Evolutionary conservation across 2,329 filamentous ascomycete species (phyloP), one percentile per base, ranked within the genome.

Genomic region (Exserohilum rostratum): DNA sequence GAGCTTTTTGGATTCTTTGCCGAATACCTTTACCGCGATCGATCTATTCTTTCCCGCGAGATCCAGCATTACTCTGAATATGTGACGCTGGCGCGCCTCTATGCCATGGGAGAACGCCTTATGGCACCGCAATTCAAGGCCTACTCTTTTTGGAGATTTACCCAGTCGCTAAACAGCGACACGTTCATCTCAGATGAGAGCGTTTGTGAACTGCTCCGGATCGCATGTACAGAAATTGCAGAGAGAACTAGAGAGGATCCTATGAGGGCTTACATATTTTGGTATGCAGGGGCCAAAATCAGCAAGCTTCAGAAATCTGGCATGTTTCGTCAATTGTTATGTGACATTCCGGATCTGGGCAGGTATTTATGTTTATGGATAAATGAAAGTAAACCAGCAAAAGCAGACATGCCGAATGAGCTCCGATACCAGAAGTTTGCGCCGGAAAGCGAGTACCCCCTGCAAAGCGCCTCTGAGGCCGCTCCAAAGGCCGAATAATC

Each of bases 11-110:
- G 56, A 22, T 65, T 53, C 35, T 67, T 63, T 29, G 56, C 60
- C 10, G 58, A 66, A 46, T 67, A 67, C 40, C 47, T 67, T 30
- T 67, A 67, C 43, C 59, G 60, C 35, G 53, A 66, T 34, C 22
- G 34, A 7, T 63, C 55, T 15, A 55, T 61, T 13, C 25, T 60
- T 34, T 60, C 54, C 10, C 37, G 53, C 30, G 27, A 48, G 2
- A 5, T 43, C 9, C 2, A 13, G n/a, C 39, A 30, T 13, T 18
- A 13, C 30, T 30, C 25, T 5, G 25, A 30, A 1, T 43, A 30
- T 5, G 39, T 43, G 25, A 43, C 25, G 0, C n/a, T 43, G 39
- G 39, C 39, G 25, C 39, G 25, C n/a, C 39, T 43, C 15, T 43
- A 43, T 43, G 39, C 5, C 4, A 13, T 43, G 39, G 39, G 39